Base-by-base conservation (phyloP, 202 grass and related monocot species). In the Eragrostis tef region DNA sequence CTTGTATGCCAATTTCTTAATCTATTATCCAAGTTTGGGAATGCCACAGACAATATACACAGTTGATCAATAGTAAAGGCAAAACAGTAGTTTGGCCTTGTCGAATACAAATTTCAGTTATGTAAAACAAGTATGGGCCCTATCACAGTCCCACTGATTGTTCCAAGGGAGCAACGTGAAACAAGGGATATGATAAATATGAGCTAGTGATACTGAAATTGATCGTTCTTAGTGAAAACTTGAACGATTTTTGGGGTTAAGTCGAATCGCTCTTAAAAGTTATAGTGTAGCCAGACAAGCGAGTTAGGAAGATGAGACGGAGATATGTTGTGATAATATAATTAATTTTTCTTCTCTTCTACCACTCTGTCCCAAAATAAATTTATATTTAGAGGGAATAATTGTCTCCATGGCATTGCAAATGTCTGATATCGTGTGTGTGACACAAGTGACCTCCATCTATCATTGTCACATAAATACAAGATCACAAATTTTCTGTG, bases 1-100 rank as follows among this genome's bases (percentile, higher is more conserved):
- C 49, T 47, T 25, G 13, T 71, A 79, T 64, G 15, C 47, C 17
- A 58, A 15, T 85, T 43, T 34, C 59, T 4, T 26, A 52, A 60
- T 63, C 46, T 65, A 14, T 81, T 20, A 71, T 53, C 36, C 6
- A 27, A 26, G 13, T 43, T 56, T 1, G 3, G 48, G 9, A 31
- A 27, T 13, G 27, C 9, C 0, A 11, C 64, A 51, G 52, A 11
- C n/a, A n/a, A n/a, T n/a, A n/a, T n/a, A n/a, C n/a, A n/a, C n/a
- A n/a, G n/a, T n/a, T n/a, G n/a, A n/a, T n/a, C 17, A 1, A 2
- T 21, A 81, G 27, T 4, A 39, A 46, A 49, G 31, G 16, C 20
- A n/a, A n/a, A n/a, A n/a, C n/a, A n/a, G 16, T 74, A n/a, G n/a
- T n/a, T 29, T 71, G 16, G 26, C 6, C 25, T 70, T 68, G 22